Evolutionary conservation across 306 rosid genomes (phyloP).

Genomic region (Acacia melanoxylon): DNA sequence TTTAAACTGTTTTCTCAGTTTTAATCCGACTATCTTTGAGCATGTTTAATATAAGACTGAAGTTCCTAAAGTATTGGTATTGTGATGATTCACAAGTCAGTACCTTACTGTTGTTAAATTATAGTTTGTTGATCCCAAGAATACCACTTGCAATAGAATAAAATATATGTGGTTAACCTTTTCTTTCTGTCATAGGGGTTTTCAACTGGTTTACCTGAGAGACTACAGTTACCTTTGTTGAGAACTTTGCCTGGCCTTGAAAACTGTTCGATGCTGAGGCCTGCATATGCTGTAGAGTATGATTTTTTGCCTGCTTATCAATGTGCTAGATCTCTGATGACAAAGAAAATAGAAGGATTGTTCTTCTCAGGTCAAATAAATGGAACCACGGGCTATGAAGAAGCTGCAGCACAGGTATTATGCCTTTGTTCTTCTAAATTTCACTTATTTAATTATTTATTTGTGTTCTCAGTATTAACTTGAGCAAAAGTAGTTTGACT

Average conservation of each 20-base stretch:
- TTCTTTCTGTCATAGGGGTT: slow-evolving; percentile 63
- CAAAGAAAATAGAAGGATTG: slow-evolving; percentile 87
- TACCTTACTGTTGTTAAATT: neutral
- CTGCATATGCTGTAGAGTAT: slow-evolving; percentile 98
- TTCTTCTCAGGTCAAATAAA: slow-evolving; percentile 99
- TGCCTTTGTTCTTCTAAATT: slow-evolving; percentile 22
- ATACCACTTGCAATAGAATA: neutral
- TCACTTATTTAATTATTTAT: neutral
- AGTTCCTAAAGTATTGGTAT: neutral
- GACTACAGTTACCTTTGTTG: slow-evolving; percentile 86
- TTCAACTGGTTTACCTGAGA: slow-evolving; percentile 97
- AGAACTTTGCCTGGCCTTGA: slow-evolving; percentile 98
- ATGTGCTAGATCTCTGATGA: slow-evolving; percentile 89
- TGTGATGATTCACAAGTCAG: neutral
- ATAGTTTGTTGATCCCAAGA: slow-evolving; percentile 9
- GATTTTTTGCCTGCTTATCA: slow-evolving; percentile 95
- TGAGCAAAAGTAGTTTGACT: neutral
- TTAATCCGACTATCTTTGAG: neutral
- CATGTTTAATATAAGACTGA: neutral
- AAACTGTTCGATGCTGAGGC: slow-evolving; percentile 94
- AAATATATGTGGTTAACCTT: slow-evolving; percentile 18
- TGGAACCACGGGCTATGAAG: slow-evolving; percentile 99
- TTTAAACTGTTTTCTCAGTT: neutral
- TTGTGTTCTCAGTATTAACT: slow-evolving; percentile 1
- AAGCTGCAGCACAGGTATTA: slow-evolving; percentile 94